Percentiles rank a stretch among this genome's conserved stretches.
Evolutionary conservation across 2,329 filamentous ascomycete genomes (phyloP).

Genomic region (Proliferodiscus dingleyae): DNA sequence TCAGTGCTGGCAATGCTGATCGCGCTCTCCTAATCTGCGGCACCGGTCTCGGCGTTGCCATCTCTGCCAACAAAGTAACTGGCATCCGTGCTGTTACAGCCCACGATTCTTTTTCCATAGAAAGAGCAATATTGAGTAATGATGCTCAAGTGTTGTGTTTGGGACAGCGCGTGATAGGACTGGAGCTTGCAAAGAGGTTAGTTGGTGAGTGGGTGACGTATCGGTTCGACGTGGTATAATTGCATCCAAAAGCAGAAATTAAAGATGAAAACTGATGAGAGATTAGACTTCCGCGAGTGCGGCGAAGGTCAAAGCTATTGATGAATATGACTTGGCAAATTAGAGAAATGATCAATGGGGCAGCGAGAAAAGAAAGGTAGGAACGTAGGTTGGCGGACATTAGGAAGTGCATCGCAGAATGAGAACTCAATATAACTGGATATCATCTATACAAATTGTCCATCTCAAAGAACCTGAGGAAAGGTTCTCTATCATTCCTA

Average conservation of each 20-base stretch:
- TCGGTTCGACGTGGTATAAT: slow-evolving; percentile 57
- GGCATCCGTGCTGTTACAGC: slow-evolving; percentile 84
- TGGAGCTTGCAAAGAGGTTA: slow-evolving; percentile 73
- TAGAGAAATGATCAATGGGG: too few species aligned
- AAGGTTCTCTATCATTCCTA: too few species aligned
- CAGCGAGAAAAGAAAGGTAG: too few species aligned
- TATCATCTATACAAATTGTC: too few species aligned
- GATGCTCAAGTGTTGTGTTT: slow-evolving; percentile 84
- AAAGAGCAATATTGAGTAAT: slow-evolving; percentile 76
- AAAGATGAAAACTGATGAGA: slow-evolving; percentile 3
- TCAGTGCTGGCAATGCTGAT: slow-evolving; percentile 62
- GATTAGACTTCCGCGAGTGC: slow-evolving; percentile 17
- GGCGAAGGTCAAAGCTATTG: slow-evolving; percentile 24
- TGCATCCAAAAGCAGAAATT: not conserved
- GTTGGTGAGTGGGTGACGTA: slow-evolving; percentile 83
- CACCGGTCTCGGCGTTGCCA: slow-evolving; percentile 81
- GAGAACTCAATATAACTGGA: too few species aligned
- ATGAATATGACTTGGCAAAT: slow-evolving; percentile 23
- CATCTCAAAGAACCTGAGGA: too few species aligned
- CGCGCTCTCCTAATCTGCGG: slow-evolving; percentile 80
- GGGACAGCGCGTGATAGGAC: slow-evolving; percentile 75
- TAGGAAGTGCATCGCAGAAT: too few species aligned
- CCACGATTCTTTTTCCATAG: slow-evolving; percentile 80
- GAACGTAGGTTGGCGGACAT: too few species aligned
- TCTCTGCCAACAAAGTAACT: slow-evolving; percentile 82